These are phyloP conservation scores for Neurospora sp. DNA, from an alignment of 495 filamentous ascomycete genomes.

Conservation along the genomic window DNA sequence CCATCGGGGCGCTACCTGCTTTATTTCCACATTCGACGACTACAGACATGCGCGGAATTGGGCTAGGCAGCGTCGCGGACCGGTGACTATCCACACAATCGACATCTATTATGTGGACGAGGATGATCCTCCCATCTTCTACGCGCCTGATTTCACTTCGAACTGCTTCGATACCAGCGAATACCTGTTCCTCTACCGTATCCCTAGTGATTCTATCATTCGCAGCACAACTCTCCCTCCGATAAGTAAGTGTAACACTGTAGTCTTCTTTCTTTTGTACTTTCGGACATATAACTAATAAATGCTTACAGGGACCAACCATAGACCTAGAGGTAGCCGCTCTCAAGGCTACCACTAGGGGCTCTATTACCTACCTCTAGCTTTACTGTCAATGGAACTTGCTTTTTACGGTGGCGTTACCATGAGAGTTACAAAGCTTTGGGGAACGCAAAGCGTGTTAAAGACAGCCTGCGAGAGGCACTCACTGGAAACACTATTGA, in stretches of 20 bases:
- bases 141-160: not conserved
- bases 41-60: not conserved
- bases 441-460: not conserved
- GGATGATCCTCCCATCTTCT: not conserved
- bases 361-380: not conserved
- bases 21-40: not conserved
- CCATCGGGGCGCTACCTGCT: not conserved
- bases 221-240: not conserved
- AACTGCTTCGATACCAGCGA: not conserved
- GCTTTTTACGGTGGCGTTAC: not conserved
- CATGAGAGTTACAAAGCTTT: not conserved
- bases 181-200: not conserved
- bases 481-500: not conserved
- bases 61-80: not conserved
- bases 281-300: not conserved
- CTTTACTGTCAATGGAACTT: not conserved
- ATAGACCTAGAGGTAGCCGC: not conserved
- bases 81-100: not conserved
- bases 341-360: not conserved
- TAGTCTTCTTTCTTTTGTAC: not conserved
- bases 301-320: not conserved
- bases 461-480: not conserved
- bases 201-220: not conserved
- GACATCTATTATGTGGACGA: not conserved
- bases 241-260: not conserved